Base-by-base conservation (phyloP, 202 grass and related monocot genomes). In the Panicum virgatum region DNA sequence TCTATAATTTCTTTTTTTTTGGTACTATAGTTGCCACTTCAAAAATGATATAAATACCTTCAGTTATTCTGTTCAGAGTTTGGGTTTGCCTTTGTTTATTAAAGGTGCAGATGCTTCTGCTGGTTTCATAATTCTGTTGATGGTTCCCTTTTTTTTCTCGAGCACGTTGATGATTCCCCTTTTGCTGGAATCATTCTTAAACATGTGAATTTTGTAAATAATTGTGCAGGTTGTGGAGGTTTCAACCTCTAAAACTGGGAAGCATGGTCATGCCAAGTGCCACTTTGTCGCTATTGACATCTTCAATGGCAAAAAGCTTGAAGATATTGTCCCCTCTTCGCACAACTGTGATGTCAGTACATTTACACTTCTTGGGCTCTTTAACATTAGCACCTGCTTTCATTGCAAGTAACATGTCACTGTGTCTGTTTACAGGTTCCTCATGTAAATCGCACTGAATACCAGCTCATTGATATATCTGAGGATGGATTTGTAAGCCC, bases 401-500 rank as follows among this genome's bases (percentile, higher is more conserved):
- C 1, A n/a, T 15, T 52, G 20, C 12, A 0, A 16, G 19, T 42
- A 50, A 40, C 29, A 78, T 34, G 57, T 34, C 47, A 56, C 22
- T 36, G 50, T 66, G 48, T 73, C 66, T 40, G 44, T 84, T 62
- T 86, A 67, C 72, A 94, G 92, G 86, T 84, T 78, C 92, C 92
- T 23, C 86, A 89, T 89, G 92, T 94, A 34, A 91, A 71, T 74
- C 88, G 88, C 58, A 94, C 83, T 68, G 88, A 94, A 51, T 94
- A 94, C 66, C 88, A 94, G 74, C 88, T 94, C 75, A 94, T 94
- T 84, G 91, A 91, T 64, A 94, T 94, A 51, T 94, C 88, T 75
- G 92, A 94, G 72, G 92, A 94, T 91, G 92, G 89, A 66, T 94
- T 91, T 91, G 92, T 94, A 77, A 76, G 87, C 77, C 38, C 3